Conservation (phyloP, 768 basidiomycete genomes). For the Lactarius evosmus region DNA sequence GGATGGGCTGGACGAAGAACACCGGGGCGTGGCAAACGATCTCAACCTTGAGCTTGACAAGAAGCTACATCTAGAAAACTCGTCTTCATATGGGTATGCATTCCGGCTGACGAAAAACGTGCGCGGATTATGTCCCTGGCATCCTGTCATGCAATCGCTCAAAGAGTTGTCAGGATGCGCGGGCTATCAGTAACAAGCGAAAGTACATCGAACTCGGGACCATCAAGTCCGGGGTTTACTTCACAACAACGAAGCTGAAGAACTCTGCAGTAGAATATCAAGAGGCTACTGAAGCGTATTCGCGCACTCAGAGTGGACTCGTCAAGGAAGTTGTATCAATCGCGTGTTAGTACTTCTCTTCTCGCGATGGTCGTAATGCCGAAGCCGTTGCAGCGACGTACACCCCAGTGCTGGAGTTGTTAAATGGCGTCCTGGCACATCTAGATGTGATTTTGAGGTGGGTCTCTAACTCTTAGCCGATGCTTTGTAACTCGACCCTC, state of each 20-base stretch:
- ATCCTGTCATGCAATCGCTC: background rate
- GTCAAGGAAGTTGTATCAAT: conserved; percentile 93
- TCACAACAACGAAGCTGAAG: conserved; percentile 77
- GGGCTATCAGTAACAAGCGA: conserved; percentile 56
- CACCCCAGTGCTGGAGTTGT: conserved; percentile 76
- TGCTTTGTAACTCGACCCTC: background rate
- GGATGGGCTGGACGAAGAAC: conserved; percentile 82
- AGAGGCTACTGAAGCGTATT: conserved; percentile 65
- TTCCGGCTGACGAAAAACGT: conserved; percentile 92
- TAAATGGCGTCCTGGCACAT: conserved; percentile 83
- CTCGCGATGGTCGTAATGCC: background rate
- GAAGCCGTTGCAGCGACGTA: conserved; percentile 69
- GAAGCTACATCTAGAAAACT: conserved; percentile 94
- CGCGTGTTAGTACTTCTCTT: conserved; percentile 54
- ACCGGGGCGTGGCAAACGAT: conserved; percentile 62
- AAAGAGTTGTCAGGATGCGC: conserved; percentile 62
- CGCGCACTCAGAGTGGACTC: conserved; percentile 69
- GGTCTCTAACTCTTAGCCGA: background rate
- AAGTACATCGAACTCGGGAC: conserved; percentile 82
- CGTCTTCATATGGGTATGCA: conserved; percentile 84
- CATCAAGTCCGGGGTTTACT: conserved; percentile 82
- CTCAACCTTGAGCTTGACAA: conserved; percentile 85
- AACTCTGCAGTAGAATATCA: conserved; percentile 66
- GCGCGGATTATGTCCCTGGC: conserved; percentile 30
- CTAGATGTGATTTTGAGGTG: conserved; percentile 90